Base-by-base conservation (phyloP, 2,329 filamentous ascomycete genomes). In the Penicillium sp. region DNA sequence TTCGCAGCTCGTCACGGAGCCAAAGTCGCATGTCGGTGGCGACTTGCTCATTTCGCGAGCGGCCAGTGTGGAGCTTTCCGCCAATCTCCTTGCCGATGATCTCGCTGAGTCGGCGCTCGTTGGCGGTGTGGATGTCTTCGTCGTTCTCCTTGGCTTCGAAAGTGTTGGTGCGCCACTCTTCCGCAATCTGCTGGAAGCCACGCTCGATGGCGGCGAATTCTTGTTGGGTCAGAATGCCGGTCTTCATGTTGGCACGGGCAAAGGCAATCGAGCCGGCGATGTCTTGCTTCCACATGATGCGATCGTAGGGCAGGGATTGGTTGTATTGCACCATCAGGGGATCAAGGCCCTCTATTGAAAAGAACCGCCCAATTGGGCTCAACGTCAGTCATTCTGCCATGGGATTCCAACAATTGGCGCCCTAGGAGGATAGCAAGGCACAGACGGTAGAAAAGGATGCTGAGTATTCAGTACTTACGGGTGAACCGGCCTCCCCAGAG, bases 11-110 rank as follows among this genome's bases (percentile, higher is more conserved):
- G 55, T 90, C 84, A 38, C 88, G 79, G 54, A 95, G 72, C 89
- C 89, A 96, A 67, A 95, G 75, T 52, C 89, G 84, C 86, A 95
- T 91, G 62, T 95, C 89, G 24, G 85, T 90, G 41, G 84, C 89
- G 48, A 95, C 83, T 72, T 95, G 90, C 71, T 96, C 90, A 64
- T 95, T 95, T 59, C 90, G 81, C 67, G 85, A 90, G 45, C 90
- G 84, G 38, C 85, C 85, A 3, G 90, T 95, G 71, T 95, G 90
- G 49, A 95, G 80, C 74, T 95, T 95, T 25, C 90, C 89, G 1
- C 85, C 88, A 48, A 86, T 83, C 26, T 90, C 81, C 68, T 86
- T 90, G 61, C 90, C 88, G 53, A 95, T 90, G 53, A 95, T 79
- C 74, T 95, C 90, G 44, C 87, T 85, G 2, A 88, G 70, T 2